phyloP scores from a whole-genome alignment of 2,329 filamentous ascomycete species.

The Arachnomyces sp. region DNA sequence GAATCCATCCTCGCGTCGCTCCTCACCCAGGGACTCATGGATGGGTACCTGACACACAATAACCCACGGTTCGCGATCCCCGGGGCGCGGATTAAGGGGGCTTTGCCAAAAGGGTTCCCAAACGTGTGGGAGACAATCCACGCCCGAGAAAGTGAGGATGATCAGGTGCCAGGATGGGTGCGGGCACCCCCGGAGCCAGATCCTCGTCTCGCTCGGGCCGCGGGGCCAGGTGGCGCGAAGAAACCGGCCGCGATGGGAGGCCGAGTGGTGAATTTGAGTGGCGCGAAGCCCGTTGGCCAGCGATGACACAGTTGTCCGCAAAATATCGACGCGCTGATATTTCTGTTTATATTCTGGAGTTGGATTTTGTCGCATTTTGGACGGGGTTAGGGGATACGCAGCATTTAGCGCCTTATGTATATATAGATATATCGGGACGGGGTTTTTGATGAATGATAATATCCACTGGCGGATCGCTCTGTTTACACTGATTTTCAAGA shows the following conservation, averaged over 20 bases:
- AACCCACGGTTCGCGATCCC: conserved; percentile 72
- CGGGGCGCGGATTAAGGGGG: conserved; percentile 47
- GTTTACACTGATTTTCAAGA: too few relatives aligned
- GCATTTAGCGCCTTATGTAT: too few relatives aligned
- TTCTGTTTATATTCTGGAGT: too few relatives aligned
- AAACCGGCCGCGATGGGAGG: conserved; percentile 35
- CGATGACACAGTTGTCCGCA: too few relatives aligned
- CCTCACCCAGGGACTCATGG: conserved; percentile 69
- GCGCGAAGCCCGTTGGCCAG: conserved; percentile 44
- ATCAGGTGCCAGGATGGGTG: conserved; percentile 69
- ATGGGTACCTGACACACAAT: conserved; percentile 74
- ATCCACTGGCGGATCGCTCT: too few relatives aligned
- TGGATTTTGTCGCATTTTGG: too few relatives aligned
- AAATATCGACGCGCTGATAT: too few relatives aligned
- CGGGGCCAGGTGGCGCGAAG: conserved; percentile 18
- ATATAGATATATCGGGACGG: too few relatives aligned
- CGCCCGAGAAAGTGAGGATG: conserved; percentile 51
- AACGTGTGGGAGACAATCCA: conserved; percentile 60
- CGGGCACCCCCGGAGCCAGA: conserved; percentile 28
- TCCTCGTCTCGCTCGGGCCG: conserved; percentile 15
- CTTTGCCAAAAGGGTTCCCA: conserved; percentile 54
- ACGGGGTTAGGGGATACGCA: too few relatives aligned
- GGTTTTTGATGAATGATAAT: too few relatives aligned
- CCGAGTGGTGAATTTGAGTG: conserved; percentile 50
- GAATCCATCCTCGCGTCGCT: conserved; percentile 70